These are phyloP conservation scores for Pyrus bretschneideri DNA, from an alignment of 306 rosid genomes.

Conservation along the genomic window DNA sequence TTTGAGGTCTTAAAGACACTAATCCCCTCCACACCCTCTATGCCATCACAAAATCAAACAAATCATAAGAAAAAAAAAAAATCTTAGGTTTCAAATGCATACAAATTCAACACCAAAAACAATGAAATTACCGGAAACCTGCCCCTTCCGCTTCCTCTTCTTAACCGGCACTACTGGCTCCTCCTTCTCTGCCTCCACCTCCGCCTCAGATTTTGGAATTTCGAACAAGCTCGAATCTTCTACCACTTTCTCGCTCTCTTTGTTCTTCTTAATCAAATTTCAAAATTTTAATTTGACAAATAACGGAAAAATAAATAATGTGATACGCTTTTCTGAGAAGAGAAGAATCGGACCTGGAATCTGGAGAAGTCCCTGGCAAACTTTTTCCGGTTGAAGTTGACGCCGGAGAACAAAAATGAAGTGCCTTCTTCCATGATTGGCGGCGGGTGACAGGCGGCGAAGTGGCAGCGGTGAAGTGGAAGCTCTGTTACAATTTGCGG, in stretches of 20 bases:
- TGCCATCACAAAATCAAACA: background rate
- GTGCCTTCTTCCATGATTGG: conserved; percentile 49
- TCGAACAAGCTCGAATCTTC: conserved; percentile 28
- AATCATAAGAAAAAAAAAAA: background rate
- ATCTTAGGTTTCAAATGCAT: background rate
- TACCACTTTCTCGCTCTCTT: conserved; percentile 21
- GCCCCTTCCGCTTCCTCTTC: conserved; percentile 75
- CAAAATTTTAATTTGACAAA: background rate
- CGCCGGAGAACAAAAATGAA: conserved; percentile 75
- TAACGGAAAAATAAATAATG: background rate
- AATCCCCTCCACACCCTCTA: conserved; percentile 67
- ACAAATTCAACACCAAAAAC: background rate
- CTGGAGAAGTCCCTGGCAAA: conserved; percentile 63
- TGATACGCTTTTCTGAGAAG: background rate
- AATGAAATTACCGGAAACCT: conserved; percentile 37
- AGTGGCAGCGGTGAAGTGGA: background rate
- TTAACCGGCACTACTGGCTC: conserved; percentile 23
- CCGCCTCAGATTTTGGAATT: conserved; percentile 25
- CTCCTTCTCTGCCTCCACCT: conserved; percentile 41
- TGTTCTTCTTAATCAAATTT: conserved; percentile 29
- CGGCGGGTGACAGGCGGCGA: background rate
- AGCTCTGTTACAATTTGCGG: background rate
- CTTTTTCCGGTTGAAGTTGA: conserved; percentile 60
- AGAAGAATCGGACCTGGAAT: conserved; percentile 47
- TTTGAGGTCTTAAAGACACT: conserved; percentile 60